Conservation (phyloP, 768 basidiomycete species). For the Psilocybe cyanescens region DNA sequence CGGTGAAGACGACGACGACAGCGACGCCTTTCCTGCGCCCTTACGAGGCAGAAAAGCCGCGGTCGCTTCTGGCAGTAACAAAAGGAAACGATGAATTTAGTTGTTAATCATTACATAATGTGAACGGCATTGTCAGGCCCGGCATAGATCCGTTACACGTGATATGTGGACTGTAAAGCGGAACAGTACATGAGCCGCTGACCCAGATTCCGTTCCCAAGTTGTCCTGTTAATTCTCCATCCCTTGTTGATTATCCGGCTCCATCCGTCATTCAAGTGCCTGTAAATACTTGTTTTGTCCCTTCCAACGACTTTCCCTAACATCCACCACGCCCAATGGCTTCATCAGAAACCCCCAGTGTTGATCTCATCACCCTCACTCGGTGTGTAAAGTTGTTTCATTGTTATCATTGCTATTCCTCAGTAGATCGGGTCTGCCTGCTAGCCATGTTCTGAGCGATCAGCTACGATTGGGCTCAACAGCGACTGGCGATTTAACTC, state of each 20-base stretch:
- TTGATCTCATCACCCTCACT: slow-evolving; percentile 92
- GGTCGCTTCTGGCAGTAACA: slow-evolving; percentile 45
- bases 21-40: slow-evolving; percentile 74
- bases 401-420: slow-evolving; percentile 6
- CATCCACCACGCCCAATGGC: slow-evolving; percentile 38
- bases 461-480: slow-evolving; percentile 81
- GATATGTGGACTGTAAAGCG: slow-evolving; percentile 16
- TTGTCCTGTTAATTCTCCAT: slow-evolving; percentile 1
- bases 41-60: slow-evolving; percentile 68
- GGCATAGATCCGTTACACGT: slow-evolving; percentile 35
- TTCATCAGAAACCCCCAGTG: slow-evolving; percentile 73
- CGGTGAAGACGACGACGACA: slow-evolving; percentile 68
- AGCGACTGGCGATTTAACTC: slow-evolving; percentile 92
- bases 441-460: slow-evolving; percentile 85
- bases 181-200: slow-evolving; percentile 18
- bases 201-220: slow-evolving; percentile 9
- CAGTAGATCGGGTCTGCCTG: slow-evolving; percentile 13
- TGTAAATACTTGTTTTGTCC: slow-evolving; percentile 16
- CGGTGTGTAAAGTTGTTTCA: slow-evolving; percentile 51
- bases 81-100: slow-evolving; percentile 63
- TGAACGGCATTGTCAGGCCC: slow-evolving; percentile 11
- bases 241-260: not conserved
- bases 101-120: slow-evolving; percentile 16
- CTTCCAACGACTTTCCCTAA: slow-evolving; percentile 11
- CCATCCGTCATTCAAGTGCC: slow-evolving; percentile 19